Percentiles rank a stretch among this genome's conserved stretches.
phyloP scores from a whole-genome alignment of 192 early-diverging fungal species.

The Mortierella alpina region DNA sequence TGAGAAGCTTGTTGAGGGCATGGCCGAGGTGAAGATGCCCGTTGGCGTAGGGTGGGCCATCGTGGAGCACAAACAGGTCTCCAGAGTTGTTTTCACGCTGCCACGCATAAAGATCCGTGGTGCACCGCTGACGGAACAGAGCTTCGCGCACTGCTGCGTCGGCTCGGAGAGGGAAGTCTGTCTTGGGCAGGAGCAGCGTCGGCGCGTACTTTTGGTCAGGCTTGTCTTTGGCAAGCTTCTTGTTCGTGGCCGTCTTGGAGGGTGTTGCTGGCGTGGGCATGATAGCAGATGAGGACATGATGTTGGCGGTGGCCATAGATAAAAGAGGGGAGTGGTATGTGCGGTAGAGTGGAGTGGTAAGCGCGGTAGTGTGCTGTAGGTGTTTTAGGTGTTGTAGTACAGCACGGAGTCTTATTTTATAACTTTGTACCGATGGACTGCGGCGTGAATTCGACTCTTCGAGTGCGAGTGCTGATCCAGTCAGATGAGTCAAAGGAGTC shows the following conservation, averaged over 20 bases:
- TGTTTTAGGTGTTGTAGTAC: background rate
- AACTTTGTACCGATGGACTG: background rate
- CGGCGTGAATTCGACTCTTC: background rate
- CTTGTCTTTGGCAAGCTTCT: constrained; percentile 39
- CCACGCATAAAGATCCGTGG: constrained; percentile 75
- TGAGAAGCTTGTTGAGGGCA: constrained; percentile 85
- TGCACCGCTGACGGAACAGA: constrained; percentile 69
- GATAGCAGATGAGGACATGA: background rate
- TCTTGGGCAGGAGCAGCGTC: constrained; percentile 79
- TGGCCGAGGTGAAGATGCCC: constrained; percentile 79
- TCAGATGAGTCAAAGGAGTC: constrained; percentile 15
- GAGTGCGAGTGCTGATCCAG: too few species aligned
- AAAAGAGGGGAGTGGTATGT: background rate
- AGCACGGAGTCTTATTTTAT: background rate
- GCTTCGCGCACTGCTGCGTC: constrained; percentile 70
- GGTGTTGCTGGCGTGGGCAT: constrained; percentile 14
- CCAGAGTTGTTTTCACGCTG: constrained; percentile 75
- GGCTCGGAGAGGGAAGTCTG: constrained; percentile 73
- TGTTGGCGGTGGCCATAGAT: constrained; percentile 11
- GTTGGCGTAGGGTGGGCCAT: constrained; percentile 88
- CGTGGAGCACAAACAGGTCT: constrained; percentile 81
- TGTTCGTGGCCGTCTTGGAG: constrained; percentile 12
- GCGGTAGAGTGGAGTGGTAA: background rate
- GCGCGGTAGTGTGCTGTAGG: background rate
- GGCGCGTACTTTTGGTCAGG: constrained; percentile 59